These are phyloP conservation scores for Syzygium aromaticum DNA, from an alignment of 345 rosid species.

Conservation along the genomic window DNA sequence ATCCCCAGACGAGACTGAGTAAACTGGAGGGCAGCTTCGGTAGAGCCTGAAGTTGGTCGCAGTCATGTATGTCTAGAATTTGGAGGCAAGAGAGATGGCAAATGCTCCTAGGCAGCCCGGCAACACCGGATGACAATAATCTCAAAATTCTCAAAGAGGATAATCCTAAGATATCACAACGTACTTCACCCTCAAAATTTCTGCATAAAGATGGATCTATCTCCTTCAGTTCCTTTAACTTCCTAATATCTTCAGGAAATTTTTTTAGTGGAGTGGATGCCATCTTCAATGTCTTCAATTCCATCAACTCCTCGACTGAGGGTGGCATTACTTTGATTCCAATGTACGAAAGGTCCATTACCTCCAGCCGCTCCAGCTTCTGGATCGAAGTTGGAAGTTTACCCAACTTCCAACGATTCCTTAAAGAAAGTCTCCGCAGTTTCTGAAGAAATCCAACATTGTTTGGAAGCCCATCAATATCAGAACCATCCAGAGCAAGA, in stretches of 20 bases:
- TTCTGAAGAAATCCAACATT: too few relatives aligned
- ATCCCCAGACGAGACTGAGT: too few relatives aligned
- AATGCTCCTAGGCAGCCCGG: neutral
- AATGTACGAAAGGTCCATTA: neutral
- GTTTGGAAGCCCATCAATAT: too few relatives aligned
- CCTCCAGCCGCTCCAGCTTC: neutral
- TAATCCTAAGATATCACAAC: neutral
- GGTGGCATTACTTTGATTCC: neutral
- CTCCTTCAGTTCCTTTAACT: neutral
- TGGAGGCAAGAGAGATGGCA: too few relatives aligned
- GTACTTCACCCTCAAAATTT: neutral
- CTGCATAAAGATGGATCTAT: neutral
- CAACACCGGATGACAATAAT: neutral
- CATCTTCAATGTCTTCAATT: neutral
- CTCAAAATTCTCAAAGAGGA: neutral
- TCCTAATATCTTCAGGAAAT: neutral
- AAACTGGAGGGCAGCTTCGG: too few relatives aligned
- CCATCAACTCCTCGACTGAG: neutral
- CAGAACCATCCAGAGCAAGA: too few relatives aligned
- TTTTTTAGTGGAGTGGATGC: neutral
- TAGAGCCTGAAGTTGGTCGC: too few relatives aligned
- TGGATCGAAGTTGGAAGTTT: neutral
- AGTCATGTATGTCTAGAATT: too few relatives aligned
- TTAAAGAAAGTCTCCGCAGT: neutral
- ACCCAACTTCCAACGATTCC: neutral